Evolutionary conservation across 768 basidiomycete species (phyloP), one percentile per base, ranked within the genome.

Genomic region (Russula foetens): DNA sequence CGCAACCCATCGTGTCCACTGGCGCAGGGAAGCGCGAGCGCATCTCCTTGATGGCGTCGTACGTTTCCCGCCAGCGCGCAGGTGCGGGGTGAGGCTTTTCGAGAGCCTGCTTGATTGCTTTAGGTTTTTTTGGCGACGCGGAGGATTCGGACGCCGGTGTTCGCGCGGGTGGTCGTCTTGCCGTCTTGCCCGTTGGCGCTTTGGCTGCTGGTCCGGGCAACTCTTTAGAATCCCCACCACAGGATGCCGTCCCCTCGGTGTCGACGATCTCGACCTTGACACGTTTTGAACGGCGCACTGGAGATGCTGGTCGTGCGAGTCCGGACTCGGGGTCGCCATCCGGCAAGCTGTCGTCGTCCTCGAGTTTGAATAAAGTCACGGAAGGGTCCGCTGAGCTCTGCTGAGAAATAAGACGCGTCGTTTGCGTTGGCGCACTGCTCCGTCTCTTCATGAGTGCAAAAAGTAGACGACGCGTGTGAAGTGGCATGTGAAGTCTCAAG

Each of bases 1-100:
- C 84, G 66, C 92, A 92, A 1, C 92, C 92, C 90, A 94, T 91
- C 0, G 86, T 90, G 68, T 98, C 96, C 1, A 97, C 96, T 0
- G 96, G 93, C 0, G 95, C 94, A 0, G 81, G 74, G 24, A 86
- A 80, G 12, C 75, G 75, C 21, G 83, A 74, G 21, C 91, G 80
- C 91, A 94, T 94, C 53, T 78, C 77, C 67, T 85, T 84, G 48
- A 94, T 92, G 1, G 79, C 73, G 29, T 80, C 79, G 67, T 92
- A 95, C 4, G 77, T 78, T 62, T 90, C 83, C 44, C 73, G 72
- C 91, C 92, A 94, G 41, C 72, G 69, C 31, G 71, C 69, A 8
- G 91, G 92, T 1, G 82, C 75, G 0, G 87, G 83, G 66, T 92
- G 88, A 0, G 90, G 84, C 0, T 71, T 75, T 3, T 71, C 78